phyloP scores from a whole-genome alignment of 352 stramenopile species.

The Globisporangium irregulare region DNA sequence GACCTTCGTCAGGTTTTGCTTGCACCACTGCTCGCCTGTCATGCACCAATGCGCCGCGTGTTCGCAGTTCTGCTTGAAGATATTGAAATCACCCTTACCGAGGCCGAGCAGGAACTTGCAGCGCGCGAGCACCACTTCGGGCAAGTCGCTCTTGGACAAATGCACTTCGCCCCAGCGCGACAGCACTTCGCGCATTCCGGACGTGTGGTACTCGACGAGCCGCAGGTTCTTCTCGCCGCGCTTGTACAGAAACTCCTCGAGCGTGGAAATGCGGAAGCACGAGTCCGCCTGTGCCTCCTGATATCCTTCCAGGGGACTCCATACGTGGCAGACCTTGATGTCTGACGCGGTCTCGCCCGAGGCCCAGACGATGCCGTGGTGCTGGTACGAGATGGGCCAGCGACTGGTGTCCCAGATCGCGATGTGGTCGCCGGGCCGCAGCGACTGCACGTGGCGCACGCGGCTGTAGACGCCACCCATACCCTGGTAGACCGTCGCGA shows the following conservation, averaged over 20 bases:
- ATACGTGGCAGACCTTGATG: slow-evolving; percentile 82
- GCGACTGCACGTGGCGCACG: slow-evolving; percentile 63
- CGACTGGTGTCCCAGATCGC: slow-evolving; percentile 84
- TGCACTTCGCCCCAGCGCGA: slow-evolving; percentile 86
- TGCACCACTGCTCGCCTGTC: slow-evolving; percentile 88
- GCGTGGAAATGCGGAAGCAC: slow-evolving; percentile 83
- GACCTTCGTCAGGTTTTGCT: slow-evolving; percentile 76
- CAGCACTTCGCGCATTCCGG: slow-evolving; percentile 67
- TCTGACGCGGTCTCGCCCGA: slow-evolving; percentile 60
- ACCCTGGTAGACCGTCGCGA: slow-evolving; percentile 13
- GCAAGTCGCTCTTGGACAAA: slow-evolving; percentile 75
- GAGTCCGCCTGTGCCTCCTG: slow-evolving; percentile 78
- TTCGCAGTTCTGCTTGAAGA: slow-evolving; percentile 88
- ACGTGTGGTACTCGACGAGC: slow-evolving; percentile 87
- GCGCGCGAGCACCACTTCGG: slow-evolving; percentile 75
- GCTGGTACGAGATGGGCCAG: slow-evolving; percentile 84
- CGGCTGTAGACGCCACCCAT: slow-evolving; percentile 84
- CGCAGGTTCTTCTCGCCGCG: slow-evolving; percentile 59
- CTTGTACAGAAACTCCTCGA: slow-evolving; percentile 78
- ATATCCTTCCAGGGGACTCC: slow-evolving; percentile 75
- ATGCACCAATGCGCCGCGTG: slow-evolving; percentile 87
- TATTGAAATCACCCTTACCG: slow-evolving; percentile 80
- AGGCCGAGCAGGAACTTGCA: slow-evolving; percentile 83
- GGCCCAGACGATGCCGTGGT: slow-evolving; percentile 84
- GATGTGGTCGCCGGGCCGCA: slow-evolving; percentile 82